Percentiles rank a stretch among this genome's conserved stretches.
Conservation (phyloP, 441 rosid species). For the Sinapis alba region DNA sequence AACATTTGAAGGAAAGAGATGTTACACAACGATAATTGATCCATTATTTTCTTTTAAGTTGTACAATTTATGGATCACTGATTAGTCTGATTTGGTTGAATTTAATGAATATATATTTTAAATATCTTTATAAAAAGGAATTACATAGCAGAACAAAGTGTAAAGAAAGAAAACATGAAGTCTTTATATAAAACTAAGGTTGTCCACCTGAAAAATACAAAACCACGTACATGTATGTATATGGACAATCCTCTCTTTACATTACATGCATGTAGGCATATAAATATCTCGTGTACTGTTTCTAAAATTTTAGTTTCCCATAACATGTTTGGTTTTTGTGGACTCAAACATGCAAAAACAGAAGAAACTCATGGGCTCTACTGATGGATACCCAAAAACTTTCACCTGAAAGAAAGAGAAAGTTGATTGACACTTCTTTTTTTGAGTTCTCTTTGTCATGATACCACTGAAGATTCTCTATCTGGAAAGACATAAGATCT, state of each 20-base stretch:
- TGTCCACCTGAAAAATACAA: slow-evolving; percentile 38
- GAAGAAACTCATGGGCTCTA: neutral
- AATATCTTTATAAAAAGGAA: no score
- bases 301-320: slow-evolving; percentile 31
- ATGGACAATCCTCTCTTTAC: neutral
- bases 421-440: slow-evolving; percentile 9
- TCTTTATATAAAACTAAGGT: slow-evolving; percentile 26
- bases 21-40: no score
- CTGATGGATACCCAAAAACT: neutral
- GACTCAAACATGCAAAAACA: slow-evolving; percentile 64
- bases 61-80: no score
- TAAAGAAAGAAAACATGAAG: neutral
- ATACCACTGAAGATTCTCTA: slow-evolving; percentile 22
- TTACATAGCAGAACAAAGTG: neutral
- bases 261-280: slow-evolving; percentile 20
- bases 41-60: no score
- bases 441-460: slow-evolving; percentile 17
- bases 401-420: slow-evolving; percentile 6
- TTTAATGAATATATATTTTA: no score
- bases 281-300: slow-evolving; percentile 9
- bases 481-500: slow-evolving; percentile 19
- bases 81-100: no score
- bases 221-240: slow-evolving; percentile 12
- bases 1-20: no score
- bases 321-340: slow-evolving; percentile 55